Evolutionary conservation across 176 grass and related monocot genomes (phyloP).

Genomic region (Cocos nucifera): DNA sequence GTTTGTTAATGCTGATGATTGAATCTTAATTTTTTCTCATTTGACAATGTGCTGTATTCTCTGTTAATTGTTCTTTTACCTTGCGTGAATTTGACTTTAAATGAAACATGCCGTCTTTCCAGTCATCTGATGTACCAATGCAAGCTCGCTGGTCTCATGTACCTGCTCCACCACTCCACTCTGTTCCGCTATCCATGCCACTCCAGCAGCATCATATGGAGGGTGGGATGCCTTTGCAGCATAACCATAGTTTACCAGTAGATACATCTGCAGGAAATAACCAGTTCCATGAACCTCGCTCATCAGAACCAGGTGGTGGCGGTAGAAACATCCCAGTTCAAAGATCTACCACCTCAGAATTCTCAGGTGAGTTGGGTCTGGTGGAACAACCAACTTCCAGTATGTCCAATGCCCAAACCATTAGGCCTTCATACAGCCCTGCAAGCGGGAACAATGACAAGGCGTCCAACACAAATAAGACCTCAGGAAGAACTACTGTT

Average conservation of each 20-base stretch:
- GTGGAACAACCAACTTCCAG: constrained; percentile 41
- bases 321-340: constrained; percentile 26
- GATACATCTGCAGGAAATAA: constrained; percentile 36
- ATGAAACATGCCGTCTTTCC: constrained; percentile 14
- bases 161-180: constrained; percentile 58
- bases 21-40: too few relatives aligned
- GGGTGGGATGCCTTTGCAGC: constrained; percentile 30
- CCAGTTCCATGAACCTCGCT: constrained; percentile 39
- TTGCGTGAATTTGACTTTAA: too few relatives aligned
- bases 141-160: constrained; percentile 92
- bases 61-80: too few relatives aligned
- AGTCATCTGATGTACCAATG: constrained; percentile 79
- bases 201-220: constrained; percentile 79
- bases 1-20: too few relatives aligned
- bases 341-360: constrained; percentile 34
- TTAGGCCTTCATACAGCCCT: constrained; percentile 31
- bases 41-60: too few relatives aligned
- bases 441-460: constrained; percentile 42
- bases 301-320: constrained; percentile 33
- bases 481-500: constrained; percentile 20
- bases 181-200: constrained; percentile 61
- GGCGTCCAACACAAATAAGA: constrained; percentile 40
- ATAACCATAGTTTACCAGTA: constrained; percentile 38
- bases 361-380: constrained; percentile 40
- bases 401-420: constrained; percentile 27